Percentiles rank a stretch among this genome's conserved stretches.
phyloP scores from a whole-genome alignment of 208 protist genomes.

The Crithidia fasciculata region DNA sequence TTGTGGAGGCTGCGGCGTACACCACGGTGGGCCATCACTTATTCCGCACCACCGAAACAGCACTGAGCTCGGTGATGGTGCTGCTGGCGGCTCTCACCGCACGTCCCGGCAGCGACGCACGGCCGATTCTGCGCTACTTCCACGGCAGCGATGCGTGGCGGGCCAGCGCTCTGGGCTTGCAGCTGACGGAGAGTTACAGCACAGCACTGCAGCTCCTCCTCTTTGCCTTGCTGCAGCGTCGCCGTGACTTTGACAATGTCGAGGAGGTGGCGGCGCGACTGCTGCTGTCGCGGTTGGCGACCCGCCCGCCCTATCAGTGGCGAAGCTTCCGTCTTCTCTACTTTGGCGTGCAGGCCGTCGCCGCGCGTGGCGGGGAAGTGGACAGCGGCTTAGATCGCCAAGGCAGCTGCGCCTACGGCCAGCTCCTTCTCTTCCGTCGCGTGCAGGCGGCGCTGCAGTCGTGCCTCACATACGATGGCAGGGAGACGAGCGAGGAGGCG shows the following conservation, averaged over 20 bases:
- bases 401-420: constrained; percentile 39
- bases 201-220: constrained; percentile 41
- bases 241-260: constrained; percentile 57
- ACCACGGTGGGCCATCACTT: constrained; percentile 39
- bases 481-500: constrained; percentile 13
- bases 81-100: constrained; percentile 40
- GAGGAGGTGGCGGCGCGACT: constrained; percentile 46
- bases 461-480: constrained; percentile 30
- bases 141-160: constrained; percentile 46
- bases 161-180: constrained; percentile 52
- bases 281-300: constrained; percentile 48
- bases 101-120: constrained; percentile 44
- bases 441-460: constrained; percentile 43
- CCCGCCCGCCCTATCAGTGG: constrained; percentile 58
- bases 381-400: constrained; percentile 8
- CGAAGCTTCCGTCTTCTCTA: constrained; percentile 45
- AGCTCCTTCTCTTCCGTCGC: constrained; percentile 49
- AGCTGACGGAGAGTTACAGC: constrained; percentile 60
- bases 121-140: constrained; percentile 54
- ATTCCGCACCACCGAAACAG: constrained; percentile 39
- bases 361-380: neutral
- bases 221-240: constrained; percentile 39
- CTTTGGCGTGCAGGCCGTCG: constrained; percentile 23
- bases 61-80: constrained; percentile 34
- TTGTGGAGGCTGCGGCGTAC: constrained; percentile 31